A percentile compares a stretch with the other conserved stretches of the same genome.
These are phyloP conservation scores for Leucosporidium scottii DNA, from an alignment of 768 basidiomycete genomes.

Conservation along the genomic window DNA sequence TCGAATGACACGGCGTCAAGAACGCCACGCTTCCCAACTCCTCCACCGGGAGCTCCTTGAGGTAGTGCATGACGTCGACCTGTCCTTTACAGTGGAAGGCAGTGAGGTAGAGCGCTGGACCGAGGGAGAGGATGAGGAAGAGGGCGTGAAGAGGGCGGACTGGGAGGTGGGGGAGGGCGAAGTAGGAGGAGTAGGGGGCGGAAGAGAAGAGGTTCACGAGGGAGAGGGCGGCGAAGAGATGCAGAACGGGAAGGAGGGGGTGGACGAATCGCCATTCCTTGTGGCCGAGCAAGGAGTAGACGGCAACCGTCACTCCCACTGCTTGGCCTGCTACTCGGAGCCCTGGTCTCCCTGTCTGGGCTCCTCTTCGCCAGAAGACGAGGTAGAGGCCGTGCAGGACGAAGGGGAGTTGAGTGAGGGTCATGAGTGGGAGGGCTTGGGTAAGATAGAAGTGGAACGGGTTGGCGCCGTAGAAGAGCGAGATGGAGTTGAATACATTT, in stretches of 20 bases:
- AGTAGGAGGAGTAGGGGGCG: slow-evolving; percentile 37
- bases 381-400: slow-evolving; percentile 52
- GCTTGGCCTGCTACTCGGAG: neutral
- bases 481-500: slow-evolving; percentile 70
- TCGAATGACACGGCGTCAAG: slow-evolving; percentile 95
- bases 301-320: neutral
- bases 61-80: slow-evolving; percentile 62
- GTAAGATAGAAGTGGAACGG: slow-evolving; percentile 82
- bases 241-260: slow-evolving; percentile 74
- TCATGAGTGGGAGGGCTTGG: slow-evolving; percentile 77
- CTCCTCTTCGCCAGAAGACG: neutral
- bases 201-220: slow-evolving; percentile 46
- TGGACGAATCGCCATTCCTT: slow-evolving; percentile 98
- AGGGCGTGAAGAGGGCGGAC: neutral
- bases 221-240: slow-evolving; percentile 68
- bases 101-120: slow-evolving; percentile 32
- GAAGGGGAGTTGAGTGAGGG: slow-evolving; percentile 66
- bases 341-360: neutral
- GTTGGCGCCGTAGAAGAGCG: slow-evolving; percentile 83
- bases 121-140: slow-evolving; percentile 10
- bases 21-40: slow-evolving; percentile 61
- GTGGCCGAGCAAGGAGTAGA: slow-evolving; percentile 66
- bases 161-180: neutral
- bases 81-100: slow-evolving; percentile 69
- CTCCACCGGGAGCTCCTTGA: slow-evolving; percentile 51